These are phyloP conservation scores for Trichoderma asperellum DNA, from an alignment of 2,329 filamentous ascomycete genomes.

Conservation along the genomic window DNA sequence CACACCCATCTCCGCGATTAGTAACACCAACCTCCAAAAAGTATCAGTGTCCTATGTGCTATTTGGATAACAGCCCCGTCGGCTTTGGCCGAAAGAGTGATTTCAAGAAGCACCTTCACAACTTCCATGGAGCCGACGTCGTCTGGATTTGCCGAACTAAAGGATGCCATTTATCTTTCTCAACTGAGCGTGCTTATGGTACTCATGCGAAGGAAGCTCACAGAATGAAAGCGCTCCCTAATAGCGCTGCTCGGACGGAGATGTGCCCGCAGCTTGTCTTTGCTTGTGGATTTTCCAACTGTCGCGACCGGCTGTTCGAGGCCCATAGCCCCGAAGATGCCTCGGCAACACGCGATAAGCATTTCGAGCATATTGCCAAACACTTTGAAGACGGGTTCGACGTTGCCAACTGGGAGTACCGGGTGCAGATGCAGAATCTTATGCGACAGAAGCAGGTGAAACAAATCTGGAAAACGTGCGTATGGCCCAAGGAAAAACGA, in stretches of 20 bases:
- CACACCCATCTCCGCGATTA: conserved; percentile 44
- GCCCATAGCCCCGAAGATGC: conserved; percentile 45
- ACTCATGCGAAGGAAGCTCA: conserved; percentile 50
- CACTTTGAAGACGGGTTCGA: conserved; percentile 51
- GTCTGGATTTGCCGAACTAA: conserved; percentile 50
- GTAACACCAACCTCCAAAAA: conserved; percentile 47
- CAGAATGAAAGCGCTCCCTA: conserved; percentile 47
- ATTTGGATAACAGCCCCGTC: conserved; percentile 50
- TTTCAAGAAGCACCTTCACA: conserved; percentile 55
- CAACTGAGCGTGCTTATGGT: conserved; percentile 51
- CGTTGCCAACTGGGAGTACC: conserved; percentile 50
- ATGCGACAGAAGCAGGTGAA: conserved; percentile 50
- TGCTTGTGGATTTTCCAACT: conserved; percentile 48
- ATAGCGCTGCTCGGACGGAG: conserved; percentile 47
- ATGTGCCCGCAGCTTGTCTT: conserved; percentile 51
- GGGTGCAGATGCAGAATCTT: conserved; percentile 49
- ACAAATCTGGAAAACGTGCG: conserved; percentile 50
- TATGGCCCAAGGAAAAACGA: conserved; percentile 51
- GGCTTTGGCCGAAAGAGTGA: conserved; percentile 53
- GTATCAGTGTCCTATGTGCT: conserved; percentile 52
- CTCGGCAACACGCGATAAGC: conserved; percentile 46
- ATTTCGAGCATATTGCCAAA: conserved; percentile 53
- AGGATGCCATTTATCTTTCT: conserved; percentile 49
- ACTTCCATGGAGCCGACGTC: conserved; percentile 50
- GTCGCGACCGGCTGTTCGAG: conserved; percentile 50